phyloP scores from a whole-genome alignment of 2,329 filamentous ascomycete genomes.

The Celoporthe dispersa region DNA sequence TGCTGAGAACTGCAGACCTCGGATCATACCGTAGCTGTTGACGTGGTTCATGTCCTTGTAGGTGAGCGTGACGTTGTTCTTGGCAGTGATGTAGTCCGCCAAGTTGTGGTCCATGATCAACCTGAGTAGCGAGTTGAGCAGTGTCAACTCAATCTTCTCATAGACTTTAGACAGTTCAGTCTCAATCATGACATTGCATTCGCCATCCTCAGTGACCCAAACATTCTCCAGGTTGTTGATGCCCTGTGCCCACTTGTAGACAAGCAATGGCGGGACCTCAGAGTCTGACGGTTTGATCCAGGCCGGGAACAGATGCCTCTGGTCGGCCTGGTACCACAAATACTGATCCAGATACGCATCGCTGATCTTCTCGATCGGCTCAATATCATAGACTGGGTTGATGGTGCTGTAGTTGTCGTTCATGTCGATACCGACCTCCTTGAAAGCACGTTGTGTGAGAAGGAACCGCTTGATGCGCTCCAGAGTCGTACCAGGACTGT shows the following conservation, averaged over 20 bases:
- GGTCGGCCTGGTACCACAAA: constrained; percentile 98
- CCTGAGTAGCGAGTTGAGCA: constrained; percentile 89
- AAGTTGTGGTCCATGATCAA: constrained; percentile 99
- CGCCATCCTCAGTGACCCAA: constrained; percentile 91
- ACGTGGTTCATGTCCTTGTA: constrained; percentile 99
- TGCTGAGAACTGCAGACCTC: constrained; percentile 94
- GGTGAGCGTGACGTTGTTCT: constrained; percentile 98
- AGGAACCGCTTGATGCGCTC: constrained; percentile 97
- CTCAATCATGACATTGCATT: constrained; percentile 98
- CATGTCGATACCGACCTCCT: constrained; percentile 99
- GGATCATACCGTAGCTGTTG: constrained; percentile 98
- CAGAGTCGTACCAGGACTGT: constrained; percentile 93
- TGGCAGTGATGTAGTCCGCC: constrained; percentile 98
- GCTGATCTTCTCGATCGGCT: constrained; percentile 99
- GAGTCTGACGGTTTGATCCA: constrained; percentile 99
- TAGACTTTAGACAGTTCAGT: constrained; percentile 99
- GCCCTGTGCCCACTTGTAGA: constrained; percentile 99
- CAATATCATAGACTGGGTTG: constrained; percentile 98
- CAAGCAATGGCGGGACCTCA: constrained; percentile 90
- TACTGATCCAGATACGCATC: constrained; percentile 99
- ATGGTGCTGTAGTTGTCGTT: constrained; percentile 99
- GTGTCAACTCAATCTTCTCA: constrained; percentile 96
- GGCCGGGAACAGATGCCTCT: constrained; percentile 92
- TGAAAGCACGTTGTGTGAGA: constrained; percentile 96
- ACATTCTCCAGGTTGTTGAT: constrained; percentile 98